These are phyloP conservation scores for Blastocystis sp. DNA, from an alignment of 352 stramenopile genomes.

Conservation along the genomic window DNA sequence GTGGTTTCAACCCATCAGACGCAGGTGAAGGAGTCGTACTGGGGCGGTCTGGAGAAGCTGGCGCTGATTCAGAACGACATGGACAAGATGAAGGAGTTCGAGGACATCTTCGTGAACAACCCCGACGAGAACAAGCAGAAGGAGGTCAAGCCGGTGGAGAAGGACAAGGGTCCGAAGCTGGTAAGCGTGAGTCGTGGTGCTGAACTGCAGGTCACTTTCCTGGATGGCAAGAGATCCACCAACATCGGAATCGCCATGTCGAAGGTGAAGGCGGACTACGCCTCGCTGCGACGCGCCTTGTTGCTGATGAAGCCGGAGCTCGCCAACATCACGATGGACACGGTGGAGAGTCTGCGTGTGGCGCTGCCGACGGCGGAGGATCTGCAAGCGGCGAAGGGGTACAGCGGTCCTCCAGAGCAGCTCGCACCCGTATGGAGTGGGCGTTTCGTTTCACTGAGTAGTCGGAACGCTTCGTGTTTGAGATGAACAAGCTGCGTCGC, in stretches of 20 bases:
- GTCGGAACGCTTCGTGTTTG: constrained; percentile 59
- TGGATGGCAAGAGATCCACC: constrained; percentile 60
- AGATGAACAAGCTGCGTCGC: constrained; percentile 58
- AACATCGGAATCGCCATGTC: constrained; percentile 64
- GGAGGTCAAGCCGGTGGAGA: constrained; percentile 20
- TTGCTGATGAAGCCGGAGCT: constrained; percentile 63
- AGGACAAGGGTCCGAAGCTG: constrained; percentile 16
- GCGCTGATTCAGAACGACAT: constrained; percentile 43
- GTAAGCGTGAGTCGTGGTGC: neutral
- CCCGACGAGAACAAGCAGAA: constrained; percentile 47
- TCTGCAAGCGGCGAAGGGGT: constrained; percentile 11
- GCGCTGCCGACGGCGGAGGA: constrained; percentile 34
- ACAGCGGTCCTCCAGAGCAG: constrained; percentile 5
- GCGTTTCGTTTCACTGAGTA: neutral
- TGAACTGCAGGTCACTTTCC: constrained; percentile 10
- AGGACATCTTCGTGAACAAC: constrained; percentile 55
- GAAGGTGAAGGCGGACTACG: constrained; percentile 45
- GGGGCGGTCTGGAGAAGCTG: constrained; percentile 35
- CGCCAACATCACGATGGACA: constrained; percentile 36
- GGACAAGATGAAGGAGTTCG: constrained; percentile 37
- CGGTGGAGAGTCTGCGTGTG: constrained; percentile 22
- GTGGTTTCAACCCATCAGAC: neutral
- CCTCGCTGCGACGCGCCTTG: neutral
- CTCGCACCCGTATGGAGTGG: constrained; percentile 9
- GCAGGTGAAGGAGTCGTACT: constrained; percentile 51